These are phyloP conservation scores for Paecilomyces fulvus DNA, from an alignment of 2,329 filamentous ascomycete species.

Conservation along the genomic window DNA sequence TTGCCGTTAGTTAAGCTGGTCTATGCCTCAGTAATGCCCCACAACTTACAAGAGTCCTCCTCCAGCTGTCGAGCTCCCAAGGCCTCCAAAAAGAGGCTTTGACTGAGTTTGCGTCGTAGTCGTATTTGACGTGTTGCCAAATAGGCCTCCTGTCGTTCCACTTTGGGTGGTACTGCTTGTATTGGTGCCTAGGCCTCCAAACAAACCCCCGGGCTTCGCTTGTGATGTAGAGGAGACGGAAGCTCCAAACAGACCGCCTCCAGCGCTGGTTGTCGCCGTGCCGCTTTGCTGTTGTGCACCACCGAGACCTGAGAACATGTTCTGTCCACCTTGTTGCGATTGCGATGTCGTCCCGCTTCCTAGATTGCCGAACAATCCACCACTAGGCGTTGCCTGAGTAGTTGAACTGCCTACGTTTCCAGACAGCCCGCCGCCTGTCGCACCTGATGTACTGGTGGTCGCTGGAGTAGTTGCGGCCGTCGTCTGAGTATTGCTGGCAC, in stretches of 20 bases:
- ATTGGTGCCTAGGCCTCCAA: conserved; percentile 8
- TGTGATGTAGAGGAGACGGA: conserved; percentile 20
- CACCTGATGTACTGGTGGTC: conserved; percentile 16
- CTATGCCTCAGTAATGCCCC: background rate
- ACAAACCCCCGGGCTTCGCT: conserved; percentile 19
- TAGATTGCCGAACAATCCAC: conserved; percentile 23
- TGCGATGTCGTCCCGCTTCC: conserved; percentile 15
- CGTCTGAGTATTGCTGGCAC: conserved; percentile 19
- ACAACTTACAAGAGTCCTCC: conserved; percentile 27
- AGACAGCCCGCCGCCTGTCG: conserved; percentile 19
- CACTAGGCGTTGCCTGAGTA: conserved; percentile 24
- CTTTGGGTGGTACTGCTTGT: conserved; percentile 14
- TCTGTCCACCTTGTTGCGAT: conserved; percentile 21
- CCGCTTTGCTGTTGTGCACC: conserved; percentile 19
- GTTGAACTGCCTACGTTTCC: conserved; percentile 17
- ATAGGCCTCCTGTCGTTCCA: conserved; percentile 20
- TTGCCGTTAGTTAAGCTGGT: background rate
- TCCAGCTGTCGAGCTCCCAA: conserved; percentile 20
- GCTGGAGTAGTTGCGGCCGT: conserved; percentile 16
- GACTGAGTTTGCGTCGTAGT: conserved; percentile 24
- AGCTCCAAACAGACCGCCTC: conserved; percentile 22
- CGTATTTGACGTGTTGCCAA: conserved; percentile 19
- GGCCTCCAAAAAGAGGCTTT: conserved; percentile 26
- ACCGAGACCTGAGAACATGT: conserved; percentile 23
- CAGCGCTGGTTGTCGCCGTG: conserved; percentile 8